phyloP scores from a whole-genome alignment of 495 filamentous ascomycete species.

The Penicillium odoratum region DNA sequence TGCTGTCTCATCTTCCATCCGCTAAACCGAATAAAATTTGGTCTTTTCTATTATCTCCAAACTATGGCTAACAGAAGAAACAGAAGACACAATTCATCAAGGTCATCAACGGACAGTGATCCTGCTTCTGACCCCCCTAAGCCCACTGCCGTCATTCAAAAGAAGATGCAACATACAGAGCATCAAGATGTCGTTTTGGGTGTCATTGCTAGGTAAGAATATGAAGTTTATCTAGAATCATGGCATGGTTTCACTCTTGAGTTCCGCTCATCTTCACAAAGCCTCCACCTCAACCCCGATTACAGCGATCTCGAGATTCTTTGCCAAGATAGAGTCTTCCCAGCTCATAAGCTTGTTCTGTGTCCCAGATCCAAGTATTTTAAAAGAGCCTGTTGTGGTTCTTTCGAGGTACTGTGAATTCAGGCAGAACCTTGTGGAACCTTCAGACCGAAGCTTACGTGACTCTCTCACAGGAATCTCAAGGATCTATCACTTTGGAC shows the following conservation, averaged over 20 bases:
- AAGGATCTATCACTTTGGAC: background rate
- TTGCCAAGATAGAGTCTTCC: slow-evolving; percentile 10
- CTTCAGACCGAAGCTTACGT: no score
- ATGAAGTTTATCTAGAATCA: no score
- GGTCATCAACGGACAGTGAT: no score
- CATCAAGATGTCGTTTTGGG: no score
- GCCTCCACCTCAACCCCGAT: slow-evolving; percentile 11
- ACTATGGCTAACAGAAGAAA: no score
- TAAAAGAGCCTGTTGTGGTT: slow-evolving; percentile 10
- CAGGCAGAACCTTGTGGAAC: background rate
- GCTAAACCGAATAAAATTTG: background rate
- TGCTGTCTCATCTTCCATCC: background rate
- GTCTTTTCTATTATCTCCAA: no score
- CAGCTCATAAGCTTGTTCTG: slow-evolving; percentile 14
- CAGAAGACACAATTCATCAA: no score
- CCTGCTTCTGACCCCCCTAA: no score
- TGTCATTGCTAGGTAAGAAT: no score
- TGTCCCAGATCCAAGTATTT: slow-evolving; percentile 17
- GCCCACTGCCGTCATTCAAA: no score
- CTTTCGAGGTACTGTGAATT: slow-evolving; percentile 2
- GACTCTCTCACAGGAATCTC: background rate
- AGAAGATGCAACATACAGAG: no score
- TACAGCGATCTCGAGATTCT: slow-evolving; percentile 13
- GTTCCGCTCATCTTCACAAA: background rate
- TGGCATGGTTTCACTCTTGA: background rate